These are phyloP conservation scores for Daedaleopsis sinensis DNA, from an alignment of 768 basidiomycete genomes.

Conservation along the genomic window DNA sequence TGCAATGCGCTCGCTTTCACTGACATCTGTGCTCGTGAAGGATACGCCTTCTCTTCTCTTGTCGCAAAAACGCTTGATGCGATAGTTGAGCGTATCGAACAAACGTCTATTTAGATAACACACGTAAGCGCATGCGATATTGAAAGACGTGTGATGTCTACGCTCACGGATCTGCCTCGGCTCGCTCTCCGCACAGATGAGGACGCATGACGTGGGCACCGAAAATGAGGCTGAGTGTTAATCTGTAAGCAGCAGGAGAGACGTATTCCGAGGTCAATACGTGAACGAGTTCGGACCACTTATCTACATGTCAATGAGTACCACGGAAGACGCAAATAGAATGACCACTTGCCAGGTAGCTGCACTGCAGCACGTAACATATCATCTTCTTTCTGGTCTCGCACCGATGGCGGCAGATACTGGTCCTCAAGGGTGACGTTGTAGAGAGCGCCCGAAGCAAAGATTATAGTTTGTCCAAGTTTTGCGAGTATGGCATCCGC, in stretches of 20 bases:
- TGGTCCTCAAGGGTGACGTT: constrained; percentile 7
- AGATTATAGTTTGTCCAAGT: constrained; percentile 43
- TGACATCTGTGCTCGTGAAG: neutral
- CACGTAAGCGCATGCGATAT: neutral
- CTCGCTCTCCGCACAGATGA: constrained; percentile 24
- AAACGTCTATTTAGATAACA: neutral
- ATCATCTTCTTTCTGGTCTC: constrained; percentile 52
- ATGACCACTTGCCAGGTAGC: constrained; percentile 55
- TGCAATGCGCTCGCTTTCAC: constrained; percentile 32
- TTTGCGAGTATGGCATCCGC: constrained; percentile 62
- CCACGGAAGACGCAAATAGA: neutral
- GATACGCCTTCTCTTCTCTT: constrained; percentile 4
- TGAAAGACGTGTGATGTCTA: neutral
- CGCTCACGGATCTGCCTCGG: neutral
- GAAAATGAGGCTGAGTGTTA: constrained; percentile 59
- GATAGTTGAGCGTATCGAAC: neutral
- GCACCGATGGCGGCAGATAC: constrained; percentile 24
- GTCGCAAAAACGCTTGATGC: neutral
- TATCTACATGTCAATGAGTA: constrained; percentile 41
- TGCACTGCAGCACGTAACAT: constrained; percentile 62
- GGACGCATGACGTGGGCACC: constrained; percentile 56
- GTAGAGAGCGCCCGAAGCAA: neutral
- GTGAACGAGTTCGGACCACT: constrained; percentile 50
- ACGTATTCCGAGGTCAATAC: constrained; percentile 49
- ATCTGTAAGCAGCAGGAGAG: constrained; percentile 64